Conservation (phyloP, 371 early-diverging fungal genomes). For the Rhizopus sp. region DNA sequence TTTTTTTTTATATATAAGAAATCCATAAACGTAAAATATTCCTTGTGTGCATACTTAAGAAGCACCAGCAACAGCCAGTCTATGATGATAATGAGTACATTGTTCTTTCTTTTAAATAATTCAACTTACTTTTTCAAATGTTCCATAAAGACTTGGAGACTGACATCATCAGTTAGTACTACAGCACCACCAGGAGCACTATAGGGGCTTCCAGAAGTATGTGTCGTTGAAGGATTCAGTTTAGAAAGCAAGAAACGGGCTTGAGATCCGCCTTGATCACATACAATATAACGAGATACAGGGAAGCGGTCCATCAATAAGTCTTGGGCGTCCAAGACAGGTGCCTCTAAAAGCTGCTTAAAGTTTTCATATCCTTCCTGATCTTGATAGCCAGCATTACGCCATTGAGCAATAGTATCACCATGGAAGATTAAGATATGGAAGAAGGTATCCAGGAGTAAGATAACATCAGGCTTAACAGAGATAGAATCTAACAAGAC, state of each 20-base stretch:
- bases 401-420: conserved; percentile 71
- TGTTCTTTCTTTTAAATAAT: background rate
- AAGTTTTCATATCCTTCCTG: conserved; percentile 74
- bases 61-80: conserved; percentile 51
- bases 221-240: conserved; percentile 98
- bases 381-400: conserved; percentile 51
- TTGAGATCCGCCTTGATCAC: conserved; percentile 98
- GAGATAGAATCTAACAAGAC: conserved; percentile 98
- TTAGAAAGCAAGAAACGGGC: conserved; percentile 99
- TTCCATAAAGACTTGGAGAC: conserved; percentile 96
- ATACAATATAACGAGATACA: conserved; percentile 97
- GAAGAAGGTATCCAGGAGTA: conserved; percentile 96
- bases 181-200: conserved; percentile 74
- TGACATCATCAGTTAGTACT: conserved; percentile 98
- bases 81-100: conserved; percentile 14
- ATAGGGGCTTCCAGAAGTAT: conserved; percentile 72
- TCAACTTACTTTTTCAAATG: conserved; percentile 85
- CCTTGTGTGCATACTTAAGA: conserved; percentile 28
- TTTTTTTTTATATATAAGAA: background rate
- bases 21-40: background rate
- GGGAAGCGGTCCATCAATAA: conserved; percentile 96
- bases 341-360: conserved; percentile 90
- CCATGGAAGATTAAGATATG: conserved; percentile 55
- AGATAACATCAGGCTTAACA: conserved; percentile 93
- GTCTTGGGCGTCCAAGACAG: conserved; percentile 88